A percentile compares a stretch with the other conserved stretches of the same genome.
Evolutionary conservation across 306 rosid species (phyloP).

Genomic region (Ceratonia siliqua): DNA sequence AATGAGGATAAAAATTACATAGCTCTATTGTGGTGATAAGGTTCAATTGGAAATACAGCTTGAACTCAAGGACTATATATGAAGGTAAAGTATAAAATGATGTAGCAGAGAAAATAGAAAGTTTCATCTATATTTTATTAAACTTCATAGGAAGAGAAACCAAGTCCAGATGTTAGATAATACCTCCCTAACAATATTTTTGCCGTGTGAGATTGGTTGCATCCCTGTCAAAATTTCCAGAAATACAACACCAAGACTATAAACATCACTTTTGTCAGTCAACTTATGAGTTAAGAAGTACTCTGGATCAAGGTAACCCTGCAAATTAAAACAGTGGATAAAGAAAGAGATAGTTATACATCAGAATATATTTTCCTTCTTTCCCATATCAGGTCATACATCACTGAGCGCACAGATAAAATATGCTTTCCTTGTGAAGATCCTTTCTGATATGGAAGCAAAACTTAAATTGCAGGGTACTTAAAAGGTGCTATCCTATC

Average conservation of each 20-base stretch:
- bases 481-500: too few species aligned
- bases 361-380: too few species aligned
- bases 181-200: conserved; percentile 94
- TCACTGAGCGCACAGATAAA: neutral
- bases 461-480: neutral
- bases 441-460: neutral
- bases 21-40: neutral
- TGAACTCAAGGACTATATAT: neutral
- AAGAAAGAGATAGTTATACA: conserved; percentile 1
- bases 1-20: neutral
- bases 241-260: conserved; percentile 89
- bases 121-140: neutral
- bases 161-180: neutral
- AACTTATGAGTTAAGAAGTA: conserved; percentile 80
- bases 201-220: conserved; percentile 88
- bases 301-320: conserved; percentile 97
- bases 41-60: neutral
- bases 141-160: conserved; percentile 14
- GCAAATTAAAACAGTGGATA: conserved; percentile 26
- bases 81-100: neutral
- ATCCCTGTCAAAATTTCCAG: conserved; percentile 79
- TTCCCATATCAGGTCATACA: too few species aligned
- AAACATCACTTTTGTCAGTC: conserved; percentile 92
- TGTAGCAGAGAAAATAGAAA: neutral
- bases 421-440: neutral